Base-by-base conservation (phyloP, 106 monocot species). In the Xerophyta viscosa region DNA sequence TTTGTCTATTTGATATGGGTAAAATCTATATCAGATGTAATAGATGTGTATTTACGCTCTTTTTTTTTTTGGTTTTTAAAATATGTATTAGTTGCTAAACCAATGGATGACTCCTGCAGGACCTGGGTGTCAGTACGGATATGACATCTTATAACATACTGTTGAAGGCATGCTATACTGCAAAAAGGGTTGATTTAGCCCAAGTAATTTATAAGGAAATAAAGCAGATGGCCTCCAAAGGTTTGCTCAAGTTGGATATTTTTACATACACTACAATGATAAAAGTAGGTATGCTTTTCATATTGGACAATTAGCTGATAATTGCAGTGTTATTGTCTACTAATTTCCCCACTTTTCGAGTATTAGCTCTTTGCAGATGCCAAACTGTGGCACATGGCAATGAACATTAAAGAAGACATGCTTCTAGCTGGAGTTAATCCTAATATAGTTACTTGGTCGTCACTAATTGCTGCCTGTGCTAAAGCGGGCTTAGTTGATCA, bases 191-290 rank as follows among this genome's bases (percentile, higher is more conserved):
- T 74, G 83, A 87, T 69, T 68, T 87, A 63, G 92, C 87, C 26
- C 80, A 80, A 53, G 65, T 73, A 24, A 77, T 93, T 11, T 93
- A 77, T 41, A 54, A 69, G 50, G 80, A 87, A 52, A 66, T 77
- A 57, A 93, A 80, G 56, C 41, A 64, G 24, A 42, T 61, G 54
- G 70, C 57, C 64, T 64, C 52, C 12, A 56, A 64, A 17, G 69
- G 71, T 57, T 43, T 37, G 20, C 62, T 93, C 18, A 51, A 77
- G 45, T 64, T 93, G 60, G 80, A 87, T 72, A 74, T 87, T 26
- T 74, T 80, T 45, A 93, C 87, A 51, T 93, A 87, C 51, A 83
- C 70, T 70, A 80, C 87, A 30, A 80, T 93, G 87, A 93, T 93
- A 52, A 93, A 93, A 77, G 92, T 93, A 48, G 7, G 24, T 54